Evolutionary conservation across 1,284 basidiomycete species (phyloP).

Genomic region (Leccinum pachyderme): DNA sequence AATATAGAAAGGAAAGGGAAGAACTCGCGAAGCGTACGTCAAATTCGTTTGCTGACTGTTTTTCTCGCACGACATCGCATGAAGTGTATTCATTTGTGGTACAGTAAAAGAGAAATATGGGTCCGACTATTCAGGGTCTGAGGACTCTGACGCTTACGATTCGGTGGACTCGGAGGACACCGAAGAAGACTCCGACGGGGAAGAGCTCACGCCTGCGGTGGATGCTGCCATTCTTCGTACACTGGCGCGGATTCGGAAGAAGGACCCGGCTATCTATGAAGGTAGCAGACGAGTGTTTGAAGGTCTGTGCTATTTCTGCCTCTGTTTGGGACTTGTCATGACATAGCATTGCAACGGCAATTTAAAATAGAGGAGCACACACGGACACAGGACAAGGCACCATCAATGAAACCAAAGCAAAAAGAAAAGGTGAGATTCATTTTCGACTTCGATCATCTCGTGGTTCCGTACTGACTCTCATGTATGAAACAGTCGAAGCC

Average conservation of each 20-base stretch:
- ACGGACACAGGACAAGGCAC: slow-evolving; percentile 39
- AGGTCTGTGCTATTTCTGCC: slow-evolving; percentile 43
- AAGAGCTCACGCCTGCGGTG: slow-evolving; percentile 90
- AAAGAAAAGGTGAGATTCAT: slow-evolving; percentile 52
- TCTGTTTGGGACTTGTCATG: not conserved
- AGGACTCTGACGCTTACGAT: slow-evolving; percentile 70
- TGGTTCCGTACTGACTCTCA: slow-evolving; percentile 3
- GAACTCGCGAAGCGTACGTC: slow-evolving; percentile 74
- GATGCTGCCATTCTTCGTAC: slow-evolving; percentile 96
- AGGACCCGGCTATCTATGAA: slow-evolving; percentile 86
- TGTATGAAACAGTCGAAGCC: slow-evolving; percentile 48
- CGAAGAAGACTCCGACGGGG: slow-evolving; percentile 94
- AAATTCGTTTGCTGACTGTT: not conserved
- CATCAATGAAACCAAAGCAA: slow-evolving; percentile 16
- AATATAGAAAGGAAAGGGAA: slow-evolving; percentile 78
- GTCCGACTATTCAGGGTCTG: slow-evolving; percentile 58
- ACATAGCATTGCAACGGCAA: not conserved
- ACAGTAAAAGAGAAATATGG: slow-evolving; percentile 87
- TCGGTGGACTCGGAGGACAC: slow-evolving; percentile 72
- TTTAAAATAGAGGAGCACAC: slow-evolving; percentile 59
- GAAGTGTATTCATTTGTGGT: not conserved
- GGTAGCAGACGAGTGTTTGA: slow-evolving; percentile 69
- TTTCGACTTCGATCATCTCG: not conserved
- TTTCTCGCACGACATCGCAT: not conserved
- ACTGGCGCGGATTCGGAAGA: slow-evolving; percentile 80